phyloP scores from a whole-genome alignment of 129 eudicot genomes.

The Centella asiatica region DNA sequence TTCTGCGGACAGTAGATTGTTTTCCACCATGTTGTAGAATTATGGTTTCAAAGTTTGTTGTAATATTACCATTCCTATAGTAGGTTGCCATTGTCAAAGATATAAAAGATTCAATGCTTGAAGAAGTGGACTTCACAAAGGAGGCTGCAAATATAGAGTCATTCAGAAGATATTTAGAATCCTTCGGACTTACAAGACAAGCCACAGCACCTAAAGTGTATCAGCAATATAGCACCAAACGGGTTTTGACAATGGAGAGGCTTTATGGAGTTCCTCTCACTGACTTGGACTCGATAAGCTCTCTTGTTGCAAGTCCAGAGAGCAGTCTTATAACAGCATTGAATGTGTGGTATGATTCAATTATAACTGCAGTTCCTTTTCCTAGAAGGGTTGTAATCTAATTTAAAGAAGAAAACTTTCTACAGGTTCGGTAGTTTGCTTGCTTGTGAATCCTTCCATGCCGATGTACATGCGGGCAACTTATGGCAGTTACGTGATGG shows the following conservation, averaged over 20 bases:
- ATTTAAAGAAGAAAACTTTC: constrained; percentile 4
- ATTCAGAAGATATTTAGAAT: constrained; percentile 69
- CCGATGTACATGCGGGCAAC: constrained; percentile 98
- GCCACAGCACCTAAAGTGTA: constrained; percentile 97
- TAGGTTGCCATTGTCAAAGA: constrained; percentile 96
- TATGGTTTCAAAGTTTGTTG: constrained; percentile 1
- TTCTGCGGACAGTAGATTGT: not conserved
- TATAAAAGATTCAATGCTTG: constrained; percentile 94
- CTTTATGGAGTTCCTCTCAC: constrained; percentile 96
- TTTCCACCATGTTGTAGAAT: not conserved
- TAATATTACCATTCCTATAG: constrained; percentile 15
- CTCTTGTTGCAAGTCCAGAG: constrained; percentile 88
- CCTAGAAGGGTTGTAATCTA: constrained; percentile 1
- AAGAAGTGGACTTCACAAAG: constrained; percentile 95
- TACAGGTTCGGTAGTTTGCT: constrained; percentile 99
- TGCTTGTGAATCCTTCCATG: constrained; percentile 86
- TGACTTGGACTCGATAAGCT: constrained; percentile 82
- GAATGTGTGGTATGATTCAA: constrained; percentile 75
- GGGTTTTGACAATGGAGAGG: constrained; percentile 95
- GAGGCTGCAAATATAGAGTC: constrained; percentile 88
- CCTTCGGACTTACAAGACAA: constrained; percentile 87
- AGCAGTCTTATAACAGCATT: constrained; percentile 93
- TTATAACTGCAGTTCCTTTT: constrained; percentile 6
- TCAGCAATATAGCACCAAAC: constrained; percentile 56
- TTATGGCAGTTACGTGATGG: constrained; percentile 96